phyloP scores from a whole-genome alignment of 164 flowering plant genomes.

The Annona cherimola region DNA sequence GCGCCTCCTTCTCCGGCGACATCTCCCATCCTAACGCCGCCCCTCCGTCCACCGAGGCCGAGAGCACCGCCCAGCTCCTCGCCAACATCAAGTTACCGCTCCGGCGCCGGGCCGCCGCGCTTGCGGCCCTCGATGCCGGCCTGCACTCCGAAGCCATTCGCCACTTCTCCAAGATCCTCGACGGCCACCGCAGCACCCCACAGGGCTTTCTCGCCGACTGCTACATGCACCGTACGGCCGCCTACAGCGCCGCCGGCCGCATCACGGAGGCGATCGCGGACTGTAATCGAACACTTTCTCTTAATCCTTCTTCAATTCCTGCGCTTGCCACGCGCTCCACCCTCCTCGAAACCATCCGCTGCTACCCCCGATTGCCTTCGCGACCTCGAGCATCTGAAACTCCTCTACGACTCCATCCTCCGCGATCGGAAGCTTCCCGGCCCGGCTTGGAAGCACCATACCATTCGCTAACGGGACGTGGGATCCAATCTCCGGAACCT shows the following conservation, averaged over 20 bases:
- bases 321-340: slow-evolving; percentile 68
- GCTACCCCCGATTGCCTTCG: slow-evolving; percentile 78
- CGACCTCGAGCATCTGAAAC: slow-evolving; percentile 86
- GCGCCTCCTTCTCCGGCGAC: slow-evolving; percentile 12
- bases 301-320: slow-evolving; percentile 65
- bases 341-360: slow-evolving; percentile 64
- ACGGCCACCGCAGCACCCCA: slow-evolving; percentile 75
- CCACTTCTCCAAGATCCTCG: slow-evolving; percentile 87
- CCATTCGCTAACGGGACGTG: slow-evolving; percentile 55
- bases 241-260: slow-evolving; percentile 62
- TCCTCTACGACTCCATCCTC: slow-evolving; percentile 73
- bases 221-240: slow-evolving; percentile 71
- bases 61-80: slow-evolving; percentile 54
- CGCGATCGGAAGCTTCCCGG: slow-evolving; percentile 80
- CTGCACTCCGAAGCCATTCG: slow-evolving; percentile 84
- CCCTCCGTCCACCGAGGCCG: slow-evolving; percentile 49
- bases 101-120: slow-evolving; percentile 79
- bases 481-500: slow-evolving; percentile 56
- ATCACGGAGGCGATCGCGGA: slow-evolving; percentile 84
- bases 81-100: slow-evolving; percentile 79
- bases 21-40: slow-evolving; percentile 12
- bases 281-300: slow-evolving; percentile 72
- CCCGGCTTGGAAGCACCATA: slow-evolving; percentile 70
- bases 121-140: slow-evolving; percentile 92
- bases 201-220: slow-evolving; percentile 89